Conservation (phyloP, 73 alveolate species). For the Paramecium octaurelia region DNA sequence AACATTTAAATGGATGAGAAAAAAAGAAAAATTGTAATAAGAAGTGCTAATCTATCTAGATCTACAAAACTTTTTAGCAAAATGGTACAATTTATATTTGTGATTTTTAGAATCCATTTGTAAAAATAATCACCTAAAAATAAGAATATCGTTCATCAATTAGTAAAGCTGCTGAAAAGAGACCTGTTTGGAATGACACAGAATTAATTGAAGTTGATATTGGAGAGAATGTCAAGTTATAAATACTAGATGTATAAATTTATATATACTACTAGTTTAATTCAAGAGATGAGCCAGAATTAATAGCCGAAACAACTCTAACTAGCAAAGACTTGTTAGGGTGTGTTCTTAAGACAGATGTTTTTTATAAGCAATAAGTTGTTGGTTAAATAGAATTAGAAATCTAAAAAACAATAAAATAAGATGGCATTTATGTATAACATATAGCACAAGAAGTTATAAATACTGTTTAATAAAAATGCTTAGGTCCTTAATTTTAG, state of each 20-base stretch:
- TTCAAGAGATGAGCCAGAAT: neutral
- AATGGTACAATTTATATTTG: neutral
- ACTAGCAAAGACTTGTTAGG: neutral
- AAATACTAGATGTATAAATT: neutral
- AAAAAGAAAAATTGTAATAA: neutral
- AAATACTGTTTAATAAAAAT: too few species aligned
- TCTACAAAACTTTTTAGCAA: neutral
- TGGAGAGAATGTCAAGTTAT: neutral
- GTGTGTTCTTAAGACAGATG: neutral
- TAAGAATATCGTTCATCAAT: neutral
- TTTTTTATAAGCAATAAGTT: neutral
- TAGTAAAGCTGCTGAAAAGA: neutral
- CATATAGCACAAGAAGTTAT: too few species aligned
- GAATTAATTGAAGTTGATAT: neutral
- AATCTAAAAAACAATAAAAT: neutral
- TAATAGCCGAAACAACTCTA: neutral
- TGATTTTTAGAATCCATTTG: neutral
- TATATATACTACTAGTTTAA: neutral
- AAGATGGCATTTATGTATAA: too few species aligned
- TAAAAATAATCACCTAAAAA: neutral
- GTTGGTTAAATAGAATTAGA: slow-evolving; percentile 8
- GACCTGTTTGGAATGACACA: neutral
- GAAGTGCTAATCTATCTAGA: neutral
- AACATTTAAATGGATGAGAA: neutral
- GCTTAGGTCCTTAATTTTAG: neutral